Percentiles rank a stretch among this genome's conserved stretches.
Evolutionary conservation across 2,329 filamentous ascomycete genomes (phyloP).

Genomic region (Xylariaceae sp.): DNA sequence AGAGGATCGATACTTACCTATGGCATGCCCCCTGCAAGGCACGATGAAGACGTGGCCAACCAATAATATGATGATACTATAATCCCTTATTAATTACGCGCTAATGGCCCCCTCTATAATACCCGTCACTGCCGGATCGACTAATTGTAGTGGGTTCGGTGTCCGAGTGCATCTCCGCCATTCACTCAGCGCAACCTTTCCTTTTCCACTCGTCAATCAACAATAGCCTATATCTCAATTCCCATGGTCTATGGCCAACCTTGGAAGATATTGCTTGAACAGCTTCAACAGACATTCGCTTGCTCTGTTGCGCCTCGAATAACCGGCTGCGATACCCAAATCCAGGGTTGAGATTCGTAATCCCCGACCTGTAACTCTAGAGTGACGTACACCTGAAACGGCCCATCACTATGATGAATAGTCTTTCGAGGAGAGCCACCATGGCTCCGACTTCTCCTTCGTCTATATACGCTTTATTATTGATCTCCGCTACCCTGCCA

Average conservation of each 20-base stretch:
- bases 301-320: too few species aligned
- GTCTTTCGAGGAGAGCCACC: conserved; percentile 13
- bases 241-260: neutral
- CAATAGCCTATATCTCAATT: neutral
- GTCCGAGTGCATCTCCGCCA: too few species aligned
- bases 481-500: conserved; percentile 35
- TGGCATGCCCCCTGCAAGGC: too few species aligned
- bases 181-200: too few species aligned
- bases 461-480: conserved; percentile 28
- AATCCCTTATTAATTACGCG: neutral
- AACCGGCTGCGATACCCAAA: neutral
- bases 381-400: conserved; percentile 21
- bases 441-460: conserved; percentile 27
- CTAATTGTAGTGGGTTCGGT: too few species aligned
- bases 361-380: conserved; percentile 3
- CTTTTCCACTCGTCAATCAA: too few species aligned
- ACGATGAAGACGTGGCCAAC: conserved; percentile 1
- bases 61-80: too few species aligned
- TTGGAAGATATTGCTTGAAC: too few species aligned
- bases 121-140: too few species aligned
- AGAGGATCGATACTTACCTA: too few species aligned
- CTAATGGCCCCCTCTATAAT: too few species aligned
- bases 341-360: conserved; percentile 10
- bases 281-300: too few species aligned
- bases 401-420: conserved; percentile 26